Evolutionary conservation across 208 protist genomes (phyloP), one percentile per base, ranked within the genome.

Genomic region (Hexamita inflata): DNA sequence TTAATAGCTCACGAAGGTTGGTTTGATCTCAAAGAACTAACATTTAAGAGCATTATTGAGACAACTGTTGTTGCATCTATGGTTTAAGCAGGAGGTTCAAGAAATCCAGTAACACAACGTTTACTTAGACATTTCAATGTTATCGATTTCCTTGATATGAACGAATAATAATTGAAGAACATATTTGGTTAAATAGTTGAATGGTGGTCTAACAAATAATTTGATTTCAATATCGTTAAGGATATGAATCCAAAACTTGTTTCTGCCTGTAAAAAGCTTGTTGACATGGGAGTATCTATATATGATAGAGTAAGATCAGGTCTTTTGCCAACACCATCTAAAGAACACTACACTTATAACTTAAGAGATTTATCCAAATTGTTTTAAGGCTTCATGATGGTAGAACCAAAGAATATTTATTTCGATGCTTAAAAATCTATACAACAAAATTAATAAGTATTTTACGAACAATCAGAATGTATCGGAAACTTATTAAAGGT

Each of bases 291-390:
- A 24, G 93, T 98, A 68, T 83, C 89, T 1, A 81, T 97, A 1
- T 98, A 95, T 83, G 86, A 93, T 79, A 88, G 79, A 26, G 90
- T 94, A 68, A 85, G 86, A 13, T 82, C 83, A 42, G 91, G 94
- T 77, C 86, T 98, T 38, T 88, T 94, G 30, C 95, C 95, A 39
- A 97, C 94, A 19, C 94, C 94, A 24, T 86, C 90, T 26, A 97
- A 97, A 80, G 96, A 96, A 79, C 94, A 98, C 83, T 98, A 98
- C 81, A 91, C 96, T 58, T 98, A 97, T 87, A 98, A 97, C 82
- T 84, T 98, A 58, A 84, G 94, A 75, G 94, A 98, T 79, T 82
- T 98, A n/a, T 93, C 89, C 38, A 86, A 93, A 28, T 86, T 98
- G 26, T 96, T 94, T 82, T 91, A 97, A 83, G 94, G 94, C 41